Percentiles rank a stretch among this genome's conserved stretches.
phyloP scores from a whole-genome alignment of 2,329 filamentous ascomycete genomes.

The Lecanicillium sp. region DNA sequence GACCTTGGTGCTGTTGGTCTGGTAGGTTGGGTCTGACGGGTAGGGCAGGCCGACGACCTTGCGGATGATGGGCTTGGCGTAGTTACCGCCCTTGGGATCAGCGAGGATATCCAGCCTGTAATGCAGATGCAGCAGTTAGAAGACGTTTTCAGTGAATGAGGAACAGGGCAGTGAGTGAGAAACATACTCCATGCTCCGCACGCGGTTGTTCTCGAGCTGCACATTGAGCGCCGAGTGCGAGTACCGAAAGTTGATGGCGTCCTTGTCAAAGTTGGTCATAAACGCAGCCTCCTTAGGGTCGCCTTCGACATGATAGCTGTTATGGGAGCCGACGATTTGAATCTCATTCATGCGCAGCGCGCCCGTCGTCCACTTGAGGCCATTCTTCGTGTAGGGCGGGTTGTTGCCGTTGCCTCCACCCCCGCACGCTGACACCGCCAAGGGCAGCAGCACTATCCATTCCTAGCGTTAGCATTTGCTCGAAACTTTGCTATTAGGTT shows the following conservation, averaged over 20 bases:
- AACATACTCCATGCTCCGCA: slow-evolving; percentile 34
- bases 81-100: slow-evolving; percentile 38
- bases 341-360: slow-evolving; percentile 41
- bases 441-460: too few relatives aligned
- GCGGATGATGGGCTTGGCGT: slow-evolving; percentile 35
- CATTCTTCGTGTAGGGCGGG: slow-evolving; percentile 17
- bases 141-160: neutral
- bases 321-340: slow-evolving; percentile 43
- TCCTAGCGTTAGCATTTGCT: too few relatives aligned
- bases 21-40: slow-evolving; percentile 29
- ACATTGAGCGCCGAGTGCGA: slow-evolving; percentile 35
- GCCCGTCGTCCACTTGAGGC: slow-evolving; percentile 21
- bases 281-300: slow-evolving; percentile 29
- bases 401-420: neutral
- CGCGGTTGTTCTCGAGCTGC: slow-evolving; percentile 35
- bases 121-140: neutral
- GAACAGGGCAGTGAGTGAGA: neutral
- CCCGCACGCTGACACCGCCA: too few relatives aligned
- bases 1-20: slow-evolving; percentile 37
- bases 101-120: slow-evolving; percentile 36
- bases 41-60: slow-evolving; percentile 28
- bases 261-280: slow-evolving; percentile 28
- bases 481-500: too few relatives aligned
- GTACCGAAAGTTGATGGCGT: slow-evolving; percentile 36
- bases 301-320: slow-evolving; percentile 42